These are phyloP conservation scores for Odontarrhena argentea DNA, from an alignment of 345 rosid species.

Conservation along the genomic window DNA sequence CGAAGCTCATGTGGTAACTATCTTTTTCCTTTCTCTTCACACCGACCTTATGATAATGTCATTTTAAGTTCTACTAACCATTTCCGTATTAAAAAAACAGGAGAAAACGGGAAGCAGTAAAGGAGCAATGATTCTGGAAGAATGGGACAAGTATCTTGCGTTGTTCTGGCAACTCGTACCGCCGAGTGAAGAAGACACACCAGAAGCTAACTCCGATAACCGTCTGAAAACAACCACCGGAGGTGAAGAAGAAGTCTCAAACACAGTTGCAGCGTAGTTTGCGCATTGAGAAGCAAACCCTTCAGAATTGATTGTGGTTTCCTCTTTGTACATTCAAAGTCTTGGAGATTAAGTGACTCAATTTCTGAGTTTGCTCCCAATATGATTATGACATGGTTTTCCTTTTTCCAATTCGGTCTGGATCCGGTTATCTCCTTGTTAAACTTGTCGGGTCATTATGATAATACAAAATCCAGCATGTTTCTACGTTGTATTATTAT, in stretches of 20 bases:
- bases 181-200: conserved; percentile 99
- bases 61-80: background rate
- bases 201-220: conserved; percentile 75
- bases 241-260: conserved; percentile 42
- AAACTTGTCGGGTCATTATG: no score
- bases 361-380: conserved; percentile 23
- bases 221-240: conserved; percentile 56
- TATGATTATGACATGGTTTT: conserved; percentile 10
- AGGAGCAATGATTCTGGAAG: conserved; percentile 68
- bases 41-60: background rate
- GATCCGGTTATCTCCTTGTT: no score
- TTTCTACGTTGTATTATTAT: no score
- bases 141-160: conserved; percentile 77
- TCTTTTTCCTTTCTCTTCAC: conserved; percentile 4
- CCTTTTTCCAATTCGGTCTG: no score
- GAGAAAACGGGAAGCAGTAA: conserved; percentile 91
- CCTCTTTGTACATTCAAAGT: conserved; percentile 35
- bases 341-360: conserved; percentile 18
- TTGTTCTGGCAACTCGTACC: conserved; percentile 98
- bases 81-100: conserved; percentile 41
- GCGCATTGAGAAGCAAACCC: conserved; percentile 2
- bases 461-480: no score
- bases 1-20: conserved; percentile 75
- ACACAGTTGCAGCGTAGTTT: conserved; percentile 26
- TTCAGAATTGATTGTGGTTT: conserved; percentile 8